These are phyloP conservation scores for Hippophae gyantsensis DNA, from an alignment of 306 rosid species.

Conservation along the genomic window DNA sequence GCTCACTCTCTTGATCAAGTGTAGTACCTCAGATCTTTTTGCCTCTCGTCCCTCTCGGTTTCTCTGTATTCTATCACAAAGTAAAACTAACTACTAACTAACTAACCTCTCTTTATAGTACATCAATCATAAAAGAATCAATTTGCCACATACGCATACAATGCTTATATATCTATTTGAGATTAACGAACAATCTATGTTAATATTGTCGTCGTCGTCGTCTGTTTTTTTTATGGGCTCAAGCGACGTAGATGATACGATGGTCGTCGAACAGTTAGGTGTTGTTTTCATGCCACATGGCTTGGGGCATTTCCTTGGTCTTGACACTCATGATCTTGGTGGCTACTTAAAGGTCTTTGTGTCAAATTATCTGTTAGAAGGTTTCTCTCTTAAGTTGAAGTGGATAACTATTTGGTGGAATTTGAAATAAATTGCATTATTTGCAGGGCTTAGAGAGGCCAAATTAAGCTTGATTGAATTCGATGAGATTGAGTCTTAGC, in stretches of 20 bases:
- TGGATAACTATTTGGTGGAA: not conserved
- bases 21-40: too few species aligned
- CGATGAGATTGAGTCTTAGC: not conserved
- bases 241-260: slow-evolving; percentile 70
- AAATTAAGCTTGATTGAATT: slow-evolving; percentile 66
- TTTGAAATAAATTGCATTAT: slow-evolving; percentile 13
- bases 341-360: slow-evolving; percentile 66
- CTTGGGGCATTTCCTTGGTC: slow-evolving; percentile 87
- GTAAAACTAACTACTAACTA: too few species aligned
- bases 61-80: too few species aligned
- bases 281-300: slow-evolving; percentile 94
- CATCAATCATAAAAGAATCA: too few species aligned
- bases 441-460: slow-evolving; percentile 57
- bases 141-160: too few species aligned
- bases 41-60: too few species aligned
- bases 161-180: too few species aligned
- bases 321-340: slow-evolving; percentile 94
- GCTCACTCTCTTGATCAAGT: too few species aligned
- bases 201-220: not conserved
- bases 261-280: slow-evolving; percentile 45
- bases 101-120: too few species aligned
- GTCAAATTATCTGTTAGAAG: slow-evolving; percentile 9
- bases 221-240: slow-evolving; percentile 15
- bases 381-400: slow-evolving; percentile 8
- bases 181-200: too few species aligned